phyloP scores from a whole-genome alignment of 2,329 filamentous ascomycete genomes.

The Trichoderma citrinoviride region DNA sequence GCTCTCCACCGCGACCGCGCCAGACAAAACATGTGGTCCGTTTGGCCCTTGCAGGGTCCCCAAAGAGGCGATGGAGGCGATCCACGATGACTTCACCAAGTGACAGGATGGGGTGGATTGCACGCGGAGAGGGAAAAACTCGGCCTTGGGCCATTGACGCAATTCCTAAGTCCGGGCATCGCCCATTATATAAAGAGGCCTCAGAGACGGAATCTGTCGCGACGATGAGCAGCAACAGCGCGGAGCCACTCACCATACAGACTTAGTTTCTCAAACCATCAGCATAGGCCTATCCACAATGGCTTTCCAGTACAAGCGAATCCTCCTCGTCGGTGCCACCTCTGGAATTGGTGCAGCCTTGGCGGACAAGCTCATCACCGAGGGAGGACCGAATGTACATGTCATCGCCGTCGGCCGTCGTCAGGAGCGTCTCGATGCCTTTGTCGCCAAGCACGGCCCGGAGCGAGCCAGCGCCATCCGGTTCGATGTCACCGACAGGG shows the following conservation, averaged over 20 bases:
- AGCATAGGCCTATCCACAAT: constrained; percentile 35
- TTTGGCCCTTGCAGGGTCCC: neutral
- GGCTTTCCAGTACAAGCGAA: constrained; percentile 53
- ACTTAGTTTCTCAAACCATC: neutral
- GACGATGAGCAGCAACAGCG: neutral
- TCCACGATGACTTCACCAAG: neutral
- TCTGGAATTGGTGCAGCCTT: constrained; percentile 28
- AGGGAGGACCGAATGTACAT: constrained; percentile 42
- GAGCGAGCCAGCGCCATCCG: constrained; percentile 39
- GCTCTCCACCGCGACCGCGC: no score
- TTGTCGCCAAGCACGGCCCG: constrained; percentile 44
- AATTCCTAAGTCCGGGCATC: neutral
- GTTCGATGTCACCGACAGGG: constrained; percentile 45
- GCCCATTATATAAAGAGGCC: neutral
- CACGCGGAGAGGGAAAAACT: neutral
- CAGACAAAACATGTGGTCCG: neutral
- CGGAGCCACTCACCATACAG: neutral
- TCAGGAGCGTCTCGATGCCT: constrained; percentile 47
- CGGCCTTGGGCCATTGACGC: neutral
- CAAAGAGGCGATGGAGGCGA: neutral
- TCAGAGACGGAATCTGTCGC: neutral
- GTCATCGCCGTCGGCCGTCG: constrained; percentile 49
- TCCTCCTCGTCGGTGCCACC: constrained; percentile 46
- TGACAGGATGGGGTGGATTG: neutral
- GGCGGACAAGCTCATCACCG: constrained; percentile 39